These are phyloP conservation scores for Cladosporium phlei DNA, from an alignment of 2,329 filamentous ascomycete genomes.

Conservation along the genomic window DNA sequence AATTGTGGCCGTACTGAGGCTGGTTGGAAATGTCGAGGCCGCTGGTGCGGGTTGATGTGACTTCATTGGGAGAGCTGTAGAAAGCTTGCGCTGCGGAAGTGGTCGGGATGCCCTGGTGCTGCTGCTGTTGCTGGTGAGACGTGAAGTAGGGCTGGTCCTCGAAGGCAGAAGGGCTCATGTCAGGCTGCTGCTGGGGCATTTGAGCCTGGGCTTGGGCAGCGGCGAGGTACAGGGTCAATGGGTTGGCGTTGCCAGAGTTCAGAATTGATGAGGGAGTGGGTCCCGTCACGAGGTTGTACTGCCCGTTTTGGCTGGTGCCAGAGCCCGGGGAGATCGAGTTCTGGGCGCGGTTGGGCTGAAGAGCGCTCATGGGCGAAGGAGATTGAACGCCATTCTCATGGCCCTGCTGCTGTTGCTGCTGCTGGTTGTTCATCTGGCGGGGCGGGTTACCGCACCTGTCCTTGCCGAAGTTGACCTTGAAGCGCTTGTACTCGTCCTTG, in stretches of 20 bases:
- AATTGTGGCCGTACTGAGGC: conserved; percentile 50
- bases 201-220: conserved; percentile 63
- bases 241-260: conserved; percentile 76
- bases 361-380: conserved; percentile 54
- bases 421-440: conserved; percentile 66
- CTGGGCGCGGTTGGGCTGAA: conserved; percentile 51
- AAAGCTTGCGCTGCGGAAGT: conserved; percentile 64
- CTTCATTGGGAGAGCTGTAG: conserved; percentile 64
- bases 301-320: conserved; percentile 52
- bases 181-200: conserved; percentile 51
- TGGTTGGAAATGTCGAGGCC: conserved; percentile 27
- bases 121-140: conserved; percentile 57
- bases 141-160: conserved; percentile 32
- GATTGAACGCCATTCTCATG: conserved; percentile 53
- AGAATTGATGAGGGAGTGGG: conserved; percentile 68
- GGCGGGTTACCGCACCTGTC: conserved; percentile 96
- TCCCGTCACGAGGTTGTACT: conserved; percentile 56
- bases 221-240: conserved; percentile 82
- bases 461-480: conserved; percentile 99
- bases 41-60: conserved; percentile 36
- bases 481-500: conserved; percentile 93
- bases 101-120: conserved; percentile 41
- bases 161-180: conserved; percentile 32
- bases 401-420: conserved; percentile 60
- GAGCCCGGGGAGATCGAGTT: conserved; percentile 58